A percentile compares a stretch with the other conserved stretches of the same genome.
Conservation (phyloP, 2,329 filamentous ascomycete genomes). For the Endothia cerciana region DNA sequence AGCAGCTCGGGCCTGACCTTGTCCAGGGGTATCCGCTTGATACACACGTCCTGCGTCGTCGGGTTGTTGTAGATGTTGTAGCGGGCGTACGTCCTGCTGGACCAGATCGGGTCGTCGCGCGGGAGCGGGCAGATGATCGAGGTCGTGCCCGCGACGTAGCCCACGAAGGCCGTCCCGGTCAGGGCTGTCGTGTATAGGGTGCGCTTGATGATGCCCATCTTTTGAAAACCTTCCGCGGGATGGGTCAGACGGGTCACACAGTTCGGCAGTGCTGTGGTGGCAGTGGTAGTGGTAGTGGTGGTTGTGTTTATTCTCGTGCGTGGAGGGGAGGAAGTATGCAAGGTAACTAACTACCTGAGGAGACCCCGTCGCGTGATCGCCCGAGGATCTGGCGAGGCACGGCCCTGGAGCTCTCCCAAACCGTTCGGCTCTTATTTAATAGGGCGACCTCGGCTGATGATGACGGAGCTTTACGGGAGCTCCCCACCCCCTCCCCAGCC, state of each 20-base stretch:
- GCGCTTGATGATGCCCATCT: conserved; percentile 60
- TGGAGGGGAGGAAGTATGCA: too few species aligned
- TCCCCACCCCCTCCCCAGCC: too few species aligned
- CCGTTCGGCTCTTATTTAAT: not conserved
- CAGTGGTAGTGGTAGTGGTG: not conserved
- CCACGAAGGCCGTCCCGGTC: conserved; percentile 54
- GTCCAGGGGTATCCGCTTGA: conserved; percentile 64
- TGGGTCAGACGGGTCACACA: too few species aligned
- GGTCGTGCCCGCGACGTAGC: conserved; percentile 58
- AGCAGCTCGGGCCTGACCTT: conserved; percentile 69
- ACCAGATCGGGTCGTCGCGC: conserved; percentile 65
- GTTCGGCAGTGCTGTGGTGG: too few species aligned
- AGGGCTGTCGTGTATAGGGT: conserved; percentile 51
- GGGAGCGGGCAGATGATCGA: conserved; percentile 60
- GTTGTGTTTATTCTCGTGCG: not conserved
- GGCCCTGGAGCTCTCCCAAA: too few species aligned
- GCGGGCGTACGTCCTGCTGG: conserved; percentile 56
- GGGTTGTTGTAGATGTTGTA: conserved; percentile 68
- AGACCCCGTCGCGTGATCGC: conserved; percentile 2
- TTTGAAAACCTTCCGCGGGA: not conserved
- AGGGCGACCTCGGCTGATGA: conserved; percentile 12
- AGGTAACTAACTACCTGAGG: too few species aligned
- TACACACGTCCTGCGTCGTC: conserved; percentile 65
- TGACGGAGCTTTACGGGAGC: conserved; percentile 12
- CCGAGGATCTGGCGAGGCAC: not conserved